Conservation (phyloP, 2,329 filamentous ascomycete species). For the Diaporthe vexans region DNA sequence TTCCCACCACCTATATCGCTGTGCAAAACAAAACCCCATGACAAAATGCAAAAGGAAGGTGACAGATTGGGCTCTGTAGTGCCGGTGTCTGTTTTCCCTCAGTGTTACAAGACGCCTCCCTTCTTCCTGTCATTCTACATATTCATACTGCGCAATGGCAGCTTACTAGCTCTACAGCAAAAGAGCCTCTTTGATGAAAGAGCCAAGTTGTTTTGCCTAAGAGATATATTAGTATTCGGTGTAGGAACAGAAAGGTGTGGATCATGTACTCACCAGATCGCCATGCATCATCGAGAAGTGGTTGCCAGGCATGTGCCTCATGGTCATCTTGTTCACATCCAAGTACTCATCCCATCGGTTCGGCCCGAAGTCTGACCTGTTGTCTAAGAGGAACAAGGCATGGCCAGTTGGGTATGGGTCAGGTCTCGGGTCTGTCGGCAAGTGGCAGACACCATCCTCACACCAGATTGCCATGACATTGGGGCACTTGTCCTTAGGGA, state of each 20-base stretch:
- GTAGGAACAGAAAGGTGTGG: no score
- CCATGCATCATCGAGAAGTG: conserved; percentile 85
- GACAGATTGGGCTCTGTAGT: conserved; percentile 8
- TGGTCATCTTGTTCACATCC: conserved; percentile 71
- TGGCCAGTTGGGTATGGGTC: conserved; percentile 71
- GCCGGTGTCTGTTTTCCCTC: conserved; percentile 14
- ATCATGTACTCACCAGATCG: conserved; percentile 52
- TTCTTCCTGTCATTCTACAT: conserved; percentile 10
- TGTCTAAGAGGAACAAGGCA: conserved; percentile 79
- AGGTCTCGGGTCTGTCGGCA: conserved; percentile 74
- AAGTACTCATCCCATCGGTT: conserved; percentile 79
- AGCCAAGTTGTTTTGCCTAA: conserved; percentile 54
- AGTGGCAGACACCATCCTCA: conserved; percentile 79
- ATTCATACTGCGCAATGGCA: no score
- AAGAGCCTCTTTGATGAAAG: conserved; percentile 54
- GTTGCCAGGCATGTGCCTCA: conserved; percentile 78
- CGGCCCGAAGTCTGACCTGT: conserved; percentile 78
- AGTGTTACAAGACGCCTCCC: neutral
- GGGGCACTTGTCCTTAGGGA: conserved; percentile 71
- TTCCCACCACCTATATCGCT: conserved; percentile 13
- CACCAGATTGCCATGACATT: conserved; percentile 78
- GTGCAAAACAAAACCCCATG: conserved; percentile 9
- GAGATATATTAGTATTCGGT: conserved; percentile 14
- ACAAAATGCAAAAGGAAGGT: conserved; percentile 20
- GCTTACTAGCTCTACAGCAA: conserved; percentile 34